Percentiles rank a stretch among this genome's conserved stretches.
phyloP scores from a whole-genome alignment of 495 filamentous ascomycete species.

The Tuber calosporum region DNA sequence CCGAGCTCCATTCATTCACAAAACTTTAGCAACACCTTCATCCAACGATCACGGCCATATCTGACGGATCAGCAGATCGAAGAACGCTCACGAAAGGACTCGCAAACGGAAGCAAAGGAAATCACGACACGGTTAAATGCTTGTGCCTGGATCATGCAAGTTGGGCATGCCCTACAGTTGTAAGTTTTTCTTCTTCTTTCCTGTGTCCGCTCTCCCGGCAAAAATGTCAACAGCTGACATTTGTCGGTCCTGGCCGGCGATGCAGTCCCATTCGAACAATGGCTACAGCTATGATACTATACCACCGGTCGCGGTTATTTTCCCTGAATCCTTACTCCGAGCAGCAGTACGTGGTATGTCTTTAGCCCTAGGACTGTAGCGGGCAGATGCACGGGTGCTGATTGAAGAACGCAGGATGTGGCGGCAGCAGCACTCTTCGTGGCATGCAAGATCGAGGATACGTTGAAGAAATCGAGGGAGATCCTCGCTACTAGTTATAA shows the following conservation, averaged over 20 bases:
- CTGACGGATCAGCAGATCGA: constrained; percentile 41
- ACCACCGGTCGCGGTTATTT: constrained; percentile 40
- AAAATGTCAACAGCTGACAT: background rate
- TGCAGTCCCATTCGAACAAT: constrained; percentile 40
- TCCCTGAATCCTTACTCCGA: constrained; percentile 32
- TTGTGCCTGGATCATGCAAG: constrained; percentile 38
- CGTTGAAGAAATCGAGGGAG: constrained; percentile 89
- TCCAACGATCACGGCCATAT: constrained; percentile 40
- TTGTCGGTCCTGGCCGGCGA: background rate
- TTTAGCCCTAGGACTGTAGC: background rate
- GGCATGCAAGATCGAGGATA: constrained; percentile 96
- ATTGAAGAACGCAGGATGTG: constrained; percentile 55
- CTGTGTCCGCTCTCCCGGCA: background rate
- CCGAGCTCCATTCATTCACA: constrained; percentile 21
- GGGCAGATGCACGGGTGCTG: constrained; percentile 14
- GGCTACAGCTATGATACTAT: constrained; percentile 40
- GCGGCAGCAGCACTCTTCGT: constrained; percentile 80
- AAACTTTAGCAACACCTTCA: constrained; percentile 38
- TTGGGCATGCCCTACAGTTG: constrained; percentile 40
- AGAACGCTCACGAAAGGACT: constrained; percentile 28
- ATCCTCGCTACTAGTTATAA: constrained; percentile 88
- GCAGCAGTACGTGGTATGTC: constrained; percentile 48
- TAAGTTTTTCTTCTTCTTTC: constrained; percentile 9
- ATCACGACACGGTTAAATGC: constrained; percentile 34
- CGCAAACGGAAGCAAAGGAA: constrained; percentile 36